Evolutionary conservation across 805 yeast species (phyloP).

Genomic region (Saturnispora sekii): DNA sequence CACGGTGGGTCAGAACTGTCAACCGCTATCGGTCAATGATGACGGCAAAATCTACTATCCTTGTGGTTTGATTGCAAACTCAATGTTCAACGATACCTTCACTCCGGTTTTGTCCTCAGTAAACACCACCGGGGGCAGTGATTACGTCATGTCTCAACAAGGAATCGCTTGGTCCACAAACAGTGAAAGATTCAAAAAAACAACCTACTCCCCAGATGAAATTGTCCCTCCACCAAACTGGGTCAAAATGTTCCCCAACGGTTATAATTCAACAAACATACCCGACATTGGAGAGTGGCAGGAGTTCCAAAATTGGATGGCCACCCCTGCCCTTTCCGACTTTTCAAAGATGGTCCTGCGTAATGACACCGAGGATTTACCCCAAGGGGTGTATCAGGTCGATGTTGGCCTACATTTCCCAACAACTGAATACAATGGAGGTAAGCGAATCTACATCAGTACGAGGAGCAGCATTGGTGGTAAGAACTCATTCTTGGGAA

Average conservation of each 20-base stretch:
- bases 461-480: constrained; percentile 73
- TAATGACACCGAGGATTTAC: constrained; percentile 46
- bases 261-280: constrained; percentile 58
- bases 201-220: constrained; percentile 47
- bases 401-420: constrained; percentile 73
- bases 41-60: constrained; percentile 57
- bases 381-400: constrained; percentile 53
- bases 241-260: constrained; percentile 60
- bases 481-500: constrained; percentile 62
- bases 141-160: constrained; percentile 36
- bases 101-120: constrained; percentile 34
- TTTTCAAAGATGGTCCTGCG: constrained; percentile 59
- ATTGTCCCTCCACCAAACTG: constrained; percentile 83
- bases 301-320: constrained; percentile 79
- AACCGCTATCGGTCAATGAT: constrained; percentile 44
- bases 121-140: constrained; percentile 30
- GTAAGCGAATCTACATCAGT: constrained; percentile 55
- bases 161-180: constrained; percentile 71
- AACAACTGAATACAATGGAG: constrained; percentile 56
- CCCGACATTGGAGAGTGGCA: constrained; percentile 64
- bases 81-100: constrained; percentile 70
- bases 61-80: constrained; percentile 77
- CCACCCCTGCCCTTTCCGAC: constrained; percentile 63
- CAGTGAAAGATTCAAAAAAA: constrained; percentile 51
- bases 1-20: constrained; percentile 48